Evolutionary conservation across 2,329 filamentous ascomycete genomes (phyloP), one percentile per base, ranked within the genome.

Genomic region (Curvularia eragrostidis): DNA sequence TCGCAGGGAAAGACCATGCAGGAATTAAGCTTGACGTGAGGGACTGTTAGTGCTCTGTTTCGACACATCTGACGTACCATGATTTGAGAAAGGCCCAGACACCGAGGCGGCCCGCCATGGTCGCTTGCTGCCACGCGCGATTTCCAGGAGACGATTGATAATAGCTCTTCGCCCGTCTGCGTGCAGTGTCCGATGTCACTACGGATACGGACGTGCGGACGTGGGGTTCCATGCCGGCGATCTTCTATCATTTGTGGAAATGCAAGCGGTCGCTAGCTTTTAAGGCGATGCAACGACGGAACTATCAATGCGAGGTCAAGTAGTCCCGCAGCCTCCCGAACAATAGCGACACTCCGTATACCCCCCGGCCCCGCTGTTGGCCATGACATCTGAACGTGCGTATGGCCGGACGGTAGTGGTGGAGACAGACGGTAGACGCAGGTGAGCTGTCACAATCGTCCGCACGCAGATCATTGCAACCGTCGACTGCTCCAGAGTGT

Each of bases 61-160:
- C 47, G 47, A 55, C 52, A 55, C 52, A 55, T 55, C 52, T 51
- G 52, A 55, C 52, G 52, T 55, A 55, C 52, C 52, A 55, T 28
- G 23, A 43, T 55, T 28, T 55, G 41, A 52, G 52, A 32, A 55
- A 55, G 52, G 46, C 13, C 30, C 39, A 28, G 52, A 51, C 30
- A 55, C 30, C 21, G 30, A 55, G n/a, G 47, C 28, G 46, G 19
- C 52, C 49, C 42, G 34, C 28, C n/a, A 44, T n/a, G 19, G 24
- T 53, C 44, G 32, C 42, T 43, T 43, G 7, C 12, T 36, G 38
- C 28, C 18, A 51, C 39, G 13, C 47, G 48, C 48, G 23, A 43
- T 55, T 30, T n/a, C 21, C 38, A 9, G 21, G 41, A 44, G 21
- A 13, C 26, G 21, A 19, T 28, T 42, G 46, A 36, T 10, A 18